Percentiles rank a stretch among this genome's conserved stretches.
phyloP scores from a whole-genome alignment of 1,139 yeast species.

The Blastobotrys serpentis region DNA sequence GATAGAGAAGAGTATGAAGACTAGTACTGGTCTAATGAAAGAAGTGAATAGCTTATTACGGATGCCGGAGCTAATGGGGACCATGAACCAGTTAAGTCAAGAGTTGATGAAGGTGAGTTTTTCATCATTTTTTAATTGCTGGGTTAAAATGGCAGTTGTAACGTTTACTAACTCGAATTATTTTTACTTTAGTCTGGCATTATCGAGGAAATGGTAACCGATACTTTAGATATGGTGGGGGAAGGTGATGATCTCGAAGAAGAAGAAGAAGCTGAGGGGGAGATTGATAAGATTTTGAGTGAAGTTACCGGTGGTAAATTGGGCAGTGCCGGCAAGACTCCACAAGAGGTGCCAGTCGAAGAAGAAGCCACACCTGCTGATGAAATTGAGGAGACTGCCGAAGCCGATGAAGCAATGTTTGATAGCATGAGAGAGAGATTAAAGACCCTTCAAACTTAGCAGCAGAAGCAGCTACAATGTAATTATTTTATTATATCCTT shows the following conservation, averaged over 20 bases:
- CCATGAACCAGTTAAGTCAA: conserved; percentile 83
- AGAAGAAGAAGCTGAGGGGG: conserved; percentile 68
- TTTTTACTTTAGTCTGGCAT: conserved; percentile 55
- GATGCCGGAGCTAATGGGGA: conserved; percentile 75
- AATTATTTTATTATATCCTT: too few relatives aligned
- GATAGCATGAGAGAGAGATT: conserved; percentile 88
- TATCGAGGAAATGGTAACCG: conserved; percentile 94
- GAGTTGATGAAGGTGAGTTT: conserved; percentile 68
- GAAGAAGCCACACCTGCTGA: conserved; percentile 32
- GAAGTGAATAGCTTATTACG: conserved; percentile 79
- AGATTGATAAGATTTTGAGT: conserved; percentile 56
- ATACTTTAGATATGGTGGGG: conserved; percentile 69
- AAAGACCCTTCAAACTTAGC: conserved; percentile 73
- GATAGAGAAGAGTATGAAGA: conserved; percentile 76
- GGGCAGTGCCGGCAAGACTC: conserved; percentile 42
- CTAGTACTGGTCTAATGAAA: conserved; percentile 79
- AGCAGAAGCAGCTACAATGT: too few relatives aligned
- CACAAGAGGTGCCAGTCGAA: conserved; percentile 52
- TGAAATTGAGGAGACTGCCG: conserved; percentile 46
- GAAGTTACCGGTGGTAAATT: conserved; percentile 47
- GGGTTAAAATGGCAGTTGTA: too few relatives aligned
- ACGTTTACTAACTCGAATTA: too few relatives aligned
- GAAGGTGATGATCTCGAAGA: conserved; percentile 68
- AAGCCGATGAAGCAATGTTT: conserved; percentile 70
- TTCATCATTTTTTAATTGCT: too few relatives aligned